Percentiles rank a stretch among this genome's conserved stretches.
These are phyloP conservation scores for Tillandsia leiboldiana DNA, from an alignment of 176 grass and related monocot species.

Conservation along the genomic window DNA sequence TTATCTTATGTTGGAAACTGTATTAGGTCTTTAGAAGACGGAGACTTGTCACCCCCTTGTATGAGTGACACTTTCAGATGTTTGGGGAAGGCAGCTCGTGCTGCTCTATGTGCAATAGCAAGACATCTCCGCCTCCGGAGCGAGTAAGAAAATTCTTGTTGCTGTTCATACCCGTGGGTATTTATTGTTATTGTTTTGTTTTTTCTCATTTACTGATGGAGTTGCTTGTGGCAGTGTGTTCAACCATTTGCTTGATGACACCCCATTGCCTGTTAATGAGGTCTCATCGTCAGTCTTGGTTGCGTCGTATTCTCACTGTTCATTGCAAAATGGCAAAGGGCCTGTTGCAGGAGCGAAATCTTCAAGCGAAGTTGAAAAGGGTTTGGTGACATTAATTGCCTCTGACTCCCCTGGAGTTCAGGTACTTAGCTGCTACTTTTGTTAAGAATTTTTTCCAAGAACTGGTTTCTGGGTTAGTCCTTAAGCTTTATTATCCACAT, in stretches of 20 bases:
- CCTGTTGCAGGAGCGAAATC: constrained; percentile 19
- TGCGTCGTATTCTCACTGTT: constrained; percentile 33
- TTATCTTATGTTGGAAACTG: constrained; percentile 4
- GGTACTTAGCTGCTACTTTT: constrained; percentile 23
- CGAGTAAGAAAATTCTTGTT: constrained; percentile 31
- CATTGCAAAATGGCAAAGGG: constrained; percentile 26
- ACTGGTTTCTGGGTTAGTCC: background rate
- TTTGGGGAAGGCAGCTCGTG: constrained; percentile 58
- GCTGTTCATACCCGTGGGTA: background rate
- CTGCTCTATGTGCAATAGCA: constrained; percentile 56
- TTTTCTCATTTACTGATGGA: background rate
- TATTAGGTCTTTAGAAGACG: constrained; percentile 44
- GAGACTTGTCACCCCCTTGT: constrained; percentile 58
- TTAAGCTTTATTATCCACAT: background rate
- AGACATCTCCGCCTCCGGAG: constrained; percentile 51
- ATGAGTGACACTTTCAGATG: constrained; percentile 64
- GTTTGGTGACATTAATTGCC: constrained; percentile 52
- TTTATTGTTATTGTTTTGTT: constrained; percentile 11
- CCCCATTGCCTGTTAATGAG: constrained; percentile 45
- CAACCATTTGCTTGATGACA: constrained; percentile 66
- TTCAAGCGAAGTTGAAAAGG: constrained; percentile 47
- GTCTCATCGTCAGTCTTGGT: constrained; percentile 56
- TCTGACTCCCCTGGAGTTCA: constrained; percentile 62
- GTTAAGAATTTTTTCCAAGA: background rate
- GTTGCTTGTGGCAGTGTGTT: constrained; percentile 42